Percentiles rank a stretch among this genome's conserved stretches.
These are phyloP conservation scores for Beauveria australis DNA, from an alignment of 2,329 filamentous ascomycete genomes.

Conservation along the genomic window DNA sequence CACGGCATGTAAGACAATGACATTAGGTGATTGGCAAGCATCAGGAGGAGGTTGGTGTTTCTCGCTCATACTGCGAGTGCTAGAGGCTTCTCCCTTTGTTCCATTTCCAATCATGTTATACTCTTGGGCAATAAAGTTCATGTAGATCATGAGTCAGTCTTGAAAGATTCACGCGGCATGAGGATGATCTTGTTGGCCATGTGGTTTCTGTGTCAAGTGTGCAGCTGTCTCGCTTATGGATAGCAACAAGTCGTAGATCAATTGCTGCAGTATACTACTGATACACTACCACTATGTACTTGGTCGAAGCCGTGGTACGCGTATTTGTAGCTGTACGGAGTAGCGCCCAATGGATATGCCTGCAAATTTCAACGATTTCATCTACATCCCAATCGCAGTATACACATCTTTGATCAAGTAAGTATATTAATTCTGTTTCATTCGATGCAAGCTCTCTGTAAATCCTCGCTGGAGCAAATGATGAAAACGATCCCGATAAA, in stretches of 20 bases:
- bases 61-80: not conserved
- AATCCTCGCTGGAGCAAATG: not conserved
- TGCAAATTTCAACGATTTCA: no score
- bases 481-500: not conserved
- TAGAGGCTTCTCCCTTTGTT: not conserved
- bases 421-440: not conserved
- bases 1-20: constrained; percentile 6
- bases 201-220: not conserved
- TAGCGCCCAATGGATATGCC: no score
- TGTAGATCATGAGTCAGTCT: no score
- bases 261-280: no score
- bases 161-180: not conserved
- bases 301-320: no score
- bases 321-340: no score
- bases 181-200: not conserved
- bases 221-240: not conserved
- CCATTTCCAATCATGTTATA: not conserved
- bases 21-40: not conserved
- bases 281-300: no score
- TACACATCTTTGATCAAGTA: not conserved
- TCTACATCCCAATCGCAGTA: no score
- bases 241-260: not conserved
- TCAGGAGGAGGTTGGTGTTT: not conserved
- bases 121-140: no score
- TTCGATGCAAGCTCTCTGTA: not conserved